Conservation (phyloP, 129 eudicot species). For the Saussurea involucrata region DNA sequence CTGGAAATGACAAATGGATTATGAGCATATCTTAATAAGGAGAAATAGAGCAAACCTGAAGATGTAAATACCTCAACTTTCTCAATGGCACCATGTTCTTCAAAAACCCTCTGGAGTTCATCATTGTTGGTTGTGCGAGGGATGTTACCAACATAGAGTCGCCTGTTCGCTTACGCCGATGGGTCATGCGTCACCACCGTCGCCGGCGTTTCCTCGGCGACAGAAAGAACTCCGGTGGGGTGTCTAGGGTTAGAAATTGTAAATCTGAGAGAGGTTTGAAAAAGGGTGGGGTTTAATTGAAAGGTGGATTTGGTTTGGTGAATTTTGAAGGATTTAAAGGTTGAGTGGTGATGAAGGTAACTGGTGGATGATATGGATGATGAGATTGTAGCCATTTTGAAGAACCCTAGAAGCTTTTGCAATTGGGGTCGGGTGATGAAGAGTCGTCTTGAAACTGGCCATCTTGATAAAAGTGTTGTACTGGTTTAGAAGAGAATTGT, state of each 20-base stretch:
- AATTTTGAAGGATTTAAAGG: conserved; percentile 43
- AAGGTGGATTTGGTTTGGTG: conserved; percentile 23
- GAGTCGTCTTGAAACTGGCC: too few species aligned
- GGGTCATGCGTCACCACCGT: conserved; percentile 44
- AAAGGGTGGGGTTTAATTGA: conserved; percentile 15
- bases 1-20: too few species aligned
- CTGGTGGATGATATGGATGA: conserved; percentile 51
- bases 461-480: too few species aligned
- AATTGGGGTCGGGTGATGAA: background rate
- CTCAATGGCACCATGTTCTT: conserved; percentile 84
- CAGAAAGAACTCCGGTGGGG: conserved; percentile 35
- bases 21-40: too few species aligned
- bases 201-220: conserved; percentile 52
- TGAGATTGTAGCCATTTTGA: conserved; percentile 50
- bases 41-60: too few species aligned
- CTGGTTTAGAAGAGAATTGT: too few species aligned
- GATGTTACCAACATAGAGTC: conserved; percentile 81
- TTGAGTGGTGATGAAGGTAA: conserved; percentile 34
- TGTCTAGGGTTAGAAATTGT: conserved; percentile 22
- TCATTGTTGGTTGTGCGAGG: conserved; percentile 70
- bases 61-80: conserved; percentile 81
- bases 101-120: conserved; percentile 56
- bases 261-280: conserved; percentile 30
- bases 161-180: conserved; percentile 53
- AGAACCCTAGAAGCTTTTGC: background rate